Base-by-base conservation (phyloP, 345 rosid genomes). In the Chamaenerion angustifolium region DNA sequence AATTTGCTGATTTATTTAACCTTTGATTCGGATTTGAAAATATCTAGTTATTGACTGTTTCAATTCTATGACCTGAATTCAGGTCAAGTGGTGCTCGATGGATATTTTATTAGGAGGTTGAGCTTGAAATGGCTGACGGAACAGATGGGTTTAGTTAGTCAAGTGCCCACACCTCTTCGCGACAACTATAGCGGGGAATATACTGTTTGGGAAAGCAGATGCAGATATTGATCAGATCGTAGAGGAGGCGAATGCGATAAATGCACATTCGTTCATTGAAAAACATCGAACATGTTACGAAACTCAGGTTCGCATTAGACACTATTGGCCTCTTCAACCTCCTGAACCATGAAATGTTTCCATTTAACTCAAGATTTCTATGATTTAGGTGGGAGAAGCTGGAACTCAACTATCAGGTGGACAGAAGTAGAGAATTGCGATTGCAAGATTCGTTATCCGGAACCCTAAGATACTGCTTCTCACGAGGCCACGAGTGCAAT, bases 371-470 rank as follows among this genome's bases (percentile, higher is more conserved):
- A 54, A 46, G 42, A 11, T 55, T 60, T 42, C 13, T 43, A 64
- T 56, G 43, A 45, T 56, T 35, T 56, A 88, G 97, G 95, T 88
- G 53, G 97, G 97, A 48, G 97, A 82, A 53, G 89, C 93, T 65
- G 97, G 95, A 61, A 76, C 82, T 61, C 97, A 88, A 58, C 93
- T 88, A 23, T 88, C 96, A n/a, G 96, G 94, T 41, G 96, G 96
- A 42, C 94, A 87, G 40, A 88, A 88, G 52, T 90, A 88, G 72
- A 74, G 96, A 59, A 84, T 88, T 21, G 92, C 94, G 5, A 85
- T 88, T 56, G 89, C 95, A 41, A 73, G 97, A 66, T 93, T 89
- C 8, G 70, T 85, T 23, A 44, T 88, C 68, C 72, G 85, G 52
- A 82, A 88, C 60, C 97, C 97, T 16, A 80, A 60, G 72, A 80